These are phyloP conservation scores for Ophiocordyceps polyrhachis-furcata DNA, from an alignment of 2,329 filamentous ascomycete genomes.

Conservation along the genomic window DNA sequence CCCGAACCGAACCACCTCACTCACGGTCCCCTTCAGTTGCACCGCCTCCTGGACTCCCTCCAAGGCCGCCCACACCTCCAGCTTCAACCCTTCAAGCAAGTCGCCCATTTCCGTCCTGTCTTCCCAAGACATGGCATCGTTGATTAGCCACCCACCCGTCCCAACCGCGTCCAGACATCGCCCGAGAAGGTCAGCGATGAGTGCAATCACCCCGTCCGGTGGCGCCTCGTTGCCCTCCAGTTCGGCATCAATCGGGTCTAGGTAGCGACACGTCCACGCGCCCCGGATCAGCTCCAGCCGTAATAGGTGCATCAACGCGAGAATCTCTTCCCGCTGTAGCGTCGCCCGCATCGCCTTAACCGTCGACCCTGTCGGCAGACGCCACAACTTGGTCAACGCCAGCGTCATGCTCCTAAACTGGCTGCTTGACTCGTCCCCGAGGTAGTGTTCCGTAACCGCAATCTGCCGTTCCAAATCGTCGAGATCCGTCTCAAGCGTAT, in stretches of 20 bases:
- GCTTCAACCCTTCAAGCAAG: conserved; percentile 44
- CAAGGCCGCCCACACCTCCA: conserved; percentile 51
- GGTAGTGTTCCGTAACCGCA: conserved; percentile 46
- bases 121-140: conserved; percentile 32
- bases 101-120: conserved; percentile 38
- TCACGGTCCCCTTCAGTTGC: conserved; percentile 43
- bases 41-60: conserved; percentile 54
- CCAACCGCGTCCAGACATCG: conserved; percentile 61
- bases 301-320: conserved; percentile 54
- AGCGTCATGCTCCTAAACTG: conserved; percentile 46
- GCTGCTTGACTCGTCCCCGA: conserved; percentile 43
- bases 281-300: conserved; percentile 56
- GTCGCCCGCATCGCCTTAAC: conserved; percentile 43
- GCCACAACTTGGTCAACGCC: conserved; percentile 50
- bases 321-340: conserved; percentile 47
- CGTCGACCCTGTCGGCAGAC: conserved; percentile 40
- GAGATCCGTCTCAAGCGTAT: conserved; percentile 31
- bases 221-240: conserved; percentile 22
- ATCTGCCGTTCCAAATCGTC: conserved; percentile 46
- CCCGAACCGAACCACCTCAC: conserved; percentile 47
- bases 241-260: conserved; percentile 36
- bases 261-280: conserved; percentile 56
- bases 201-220: conserved; percentile 48
- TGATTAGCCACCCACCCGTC: conserved; percentile 53
- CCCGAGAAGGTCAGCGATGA: conserved; percentile 53